These are phyloP conservation scores for Leonotis leonurus DNA, from an alignment of 257 asterid genomes.

Conservation along the genomic window DNA sequence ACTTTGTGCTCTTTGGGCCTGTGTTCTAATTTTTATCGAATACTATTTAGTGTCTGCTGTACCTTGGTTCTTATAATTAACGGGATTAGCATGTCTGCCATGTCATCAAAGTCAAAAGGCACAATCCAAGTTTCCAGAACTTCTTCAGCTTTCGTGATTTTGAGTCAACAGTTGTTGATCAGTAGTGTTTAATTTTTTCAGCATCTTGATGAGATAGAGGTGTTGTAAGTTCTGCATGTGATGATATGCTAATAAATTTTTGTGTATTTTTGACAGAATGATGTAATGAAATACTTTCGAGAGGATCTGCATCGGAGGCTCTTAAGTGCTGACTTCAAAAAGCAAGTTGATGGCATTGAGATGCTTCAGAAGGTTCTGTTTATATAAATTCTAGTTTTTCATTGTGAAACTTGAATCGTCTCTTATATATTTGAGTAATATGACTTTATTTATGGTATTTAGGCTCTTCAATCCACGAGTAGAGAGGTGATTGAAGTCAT, in stretches of 20 bases:
- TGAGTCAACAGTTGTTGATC: neutral
- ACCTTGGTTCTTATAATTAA: neutral
- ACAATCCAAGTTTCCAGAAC: neutral
- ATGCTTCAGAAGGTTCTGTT: conserved; percentile 86
- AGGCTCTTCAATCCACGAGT: conserved; percentile 75
- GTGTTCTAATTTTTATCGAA: neutral
- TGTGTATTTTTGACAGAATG: conserved; percentile 49
- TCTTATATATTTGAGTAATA: conserved; percentile 17
- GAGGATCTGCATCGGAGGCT: conserved; percentile 93
- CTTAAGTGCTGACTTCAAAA: conserved; percentile 83
- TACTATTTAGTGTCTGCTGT: neutral
- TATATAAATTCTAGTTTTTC: neutral
- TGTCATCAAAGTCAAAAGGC: neutral
- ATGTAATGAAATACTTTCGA: conserved; percentile 78
- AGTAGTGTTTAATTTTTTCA: neutral
- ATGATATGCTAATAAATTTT: conserved; percentile 1
- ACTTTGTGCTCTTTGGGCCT: neutral
- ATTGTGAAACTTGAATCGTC: conserved; percentile 11
- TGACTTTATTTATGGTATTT: conserved; percentile 22
- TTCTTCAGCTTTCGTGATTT: neutral
- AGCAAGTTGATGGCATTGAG: conserved; percentile 98
- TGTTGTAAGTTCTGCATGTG: conserved; percentile 7
- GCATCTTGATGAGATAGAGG: neutral
- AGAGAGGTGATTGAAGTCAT: conserved; percentile 81
- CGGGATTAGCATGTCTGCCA: neutral